Percentiles rank a stretch among this genome's conserved stretches.
Evolutionary conservation across 73 alveolate genomes (phyloP).

Genomic region (Stentor roeselii): DNA sequence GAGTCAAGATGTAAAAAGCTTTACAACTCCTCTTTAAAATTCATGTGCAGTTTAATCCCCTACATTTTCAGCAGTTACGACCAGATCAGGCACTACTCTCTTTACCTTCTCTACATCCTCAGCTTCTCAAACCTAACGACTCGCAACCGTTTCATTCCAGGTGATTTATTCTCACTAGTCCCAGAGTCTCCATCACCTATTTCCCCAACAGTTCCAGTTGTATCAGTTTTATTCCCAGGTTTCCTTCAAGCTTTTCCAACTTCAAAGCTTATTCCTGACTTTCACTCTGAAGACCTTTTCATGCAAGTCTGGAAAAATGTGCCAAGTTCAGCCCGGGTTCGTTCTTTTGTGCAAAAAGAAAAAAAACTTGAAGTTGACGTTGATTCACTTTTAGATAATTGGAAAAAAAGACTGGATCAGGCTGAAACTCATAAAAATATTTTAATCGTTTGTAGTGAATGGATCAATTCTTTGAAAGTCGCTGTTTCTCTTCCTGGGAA

Average conservation of each 20-base stretch:
- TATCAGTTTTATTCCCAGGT: not conserved
- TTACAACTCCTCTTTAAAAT: not conserved
- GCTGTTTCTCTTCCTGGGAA: not conserved
- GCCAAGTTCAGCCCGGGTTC: not conserved
- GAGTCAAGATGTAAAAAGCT: not conserved
- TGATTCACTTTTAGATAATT: not conserved
- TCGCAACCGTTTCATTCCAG: not conserved
- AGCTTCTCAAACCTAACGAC: not conserved
- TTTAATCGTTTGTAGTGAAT: not conserved
- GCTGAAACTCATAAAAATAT: constrained; percentile 18
- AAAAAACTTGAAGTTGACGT: not conserved
- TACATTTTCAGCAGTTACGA: not conserved
- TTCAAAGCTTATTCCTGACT: not conserved
- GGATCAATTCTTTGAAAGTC: not conserved
- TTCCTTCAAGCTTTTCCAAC: not conserved
- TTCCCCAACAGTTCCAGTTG: not conserved
- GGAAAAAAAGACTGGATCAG: not conserved
- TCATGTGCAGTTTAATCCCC: not conserved
- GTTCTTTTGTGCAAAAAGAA: not conserved
- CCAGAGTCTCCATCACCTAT: not conserved
- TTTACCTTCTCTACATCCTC: not conserved
- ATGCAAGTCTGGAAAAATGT: not conserved
- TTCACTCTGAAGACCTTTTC: not conserved
- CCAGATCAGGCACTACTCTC: constrained; percentile 2
- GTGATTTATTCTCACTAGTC: not conserved